These are phyloP conservation scores for Neurospora sp. DNA, from an alignment of 495 filamentous ascomycete genomes.

Conservation along the genomic window DNA sequence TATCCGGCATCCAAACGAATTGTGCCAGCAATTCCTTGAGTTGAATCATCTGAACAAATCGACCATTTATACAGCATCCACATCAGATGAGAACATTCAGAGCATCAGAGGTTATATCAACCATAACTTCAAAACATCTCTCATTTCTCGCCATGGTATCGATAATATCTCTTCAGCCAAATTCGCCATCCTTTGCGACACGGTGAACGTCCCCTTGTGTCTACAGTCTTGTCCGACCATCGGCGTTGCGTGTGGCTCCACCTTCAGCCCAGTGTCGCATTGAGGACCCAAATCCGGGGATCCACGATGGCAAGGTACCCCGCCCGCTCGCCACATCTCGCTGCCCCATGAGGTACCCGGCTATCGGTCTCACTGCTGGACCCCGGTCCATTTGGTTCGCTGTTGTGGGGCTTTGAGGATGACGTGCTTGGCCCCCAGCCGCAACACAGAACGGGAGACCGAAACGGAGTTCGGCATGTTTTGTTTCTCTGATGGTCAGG, in stretches of 20 bases:
- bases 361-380: background rate
- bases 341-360: background rate
- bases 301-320: background rate
- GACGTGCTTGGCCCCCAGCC: constrained; percentile 12
- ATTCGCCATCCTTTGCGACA: background rate
- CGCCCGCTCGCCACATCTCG: background rate
- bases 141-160: background rate
- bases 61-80: background rate
- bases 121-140: background rate
- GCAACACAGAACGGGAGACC: background rate
- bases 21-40: background rate
- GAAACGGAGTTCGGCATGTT: background rate
- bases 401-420: constrained; percentile 8
- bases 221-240: background rate
- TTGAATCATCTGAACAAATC: background rate
- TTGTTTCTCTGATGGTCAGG: background rate
- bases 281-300: background rate
- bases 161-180: background rate
- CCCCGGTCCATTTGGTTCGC: background rate
- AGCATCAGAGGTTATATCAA: background rate
- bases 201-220: background rate
- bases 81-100: background rate
- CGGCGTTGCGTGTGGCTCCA: background rate
- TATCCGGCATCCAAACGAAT: background rate
- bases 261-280: background rate